Evolutionary conservation across 2,329 filamentous ascomycete species (phyloP), one percentile per base, ranked within the genome.

Genomic region (Plectosphaerella sp.): DNA sequence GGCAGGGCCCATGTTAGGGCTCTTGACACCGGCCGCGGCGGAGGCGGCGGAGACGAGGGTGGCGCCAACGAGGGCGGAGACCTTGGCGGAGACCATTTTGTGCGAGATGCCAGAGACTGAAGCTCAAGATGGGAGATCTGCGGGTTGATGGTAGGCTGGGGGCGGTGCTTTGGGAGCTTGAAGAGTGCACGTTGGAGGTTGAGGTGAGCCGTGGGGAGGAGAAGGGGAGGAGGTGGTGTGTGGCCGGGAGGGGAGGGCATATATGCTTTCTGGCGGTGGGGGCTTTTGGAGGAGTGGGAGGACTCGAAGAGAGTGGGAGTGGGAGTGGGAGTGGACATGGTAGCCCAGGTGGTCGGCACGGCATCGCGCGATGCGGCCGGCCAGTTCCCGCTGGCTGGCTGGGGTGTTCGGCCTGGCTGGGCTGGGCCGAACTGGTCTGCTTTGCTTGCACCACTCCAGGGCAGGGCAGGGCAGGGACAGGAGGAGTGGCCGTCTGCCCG

Each of bases 1-100:
- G 18, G 80, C 79, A 8, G 80, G 80, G 11, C 80, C 81, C 68
- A 73, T 73, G 35, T 67, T 62, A n/a, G 63, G 57, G 18, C 50
- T 49, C 14, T 35, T 50, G 18, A 50, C 55, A 39, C 50, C 58
- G 37, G 50, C 48, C 14, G 46, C 45, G 37, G 39, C 39, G 24
- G 48, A 43, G 24, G 51, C 16, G 36, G 47, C 51, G 24, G 52
- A 50, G 49, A 52, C 49, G 28, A 33, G 28, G 28, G 28, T 10
- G 37, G 51, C 52, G 51, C 51, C 54, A 25, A 56, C 25, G 47
- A 57, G 53, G 51, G 54, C 54, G 33, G 52, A 45, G 24, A 47
- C 53, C 49, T 50, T 52, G 53, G 48, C 36, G 33, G 53, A 57
- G 39, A 57, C 53, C 55, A 57, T 57, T 45, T 55, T 56, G 33